These are phyloP conservation scores for Suhomyces sp. DNA, from an alignment of 805 yeast genomes.

Conservation along the genomic window DNA sequence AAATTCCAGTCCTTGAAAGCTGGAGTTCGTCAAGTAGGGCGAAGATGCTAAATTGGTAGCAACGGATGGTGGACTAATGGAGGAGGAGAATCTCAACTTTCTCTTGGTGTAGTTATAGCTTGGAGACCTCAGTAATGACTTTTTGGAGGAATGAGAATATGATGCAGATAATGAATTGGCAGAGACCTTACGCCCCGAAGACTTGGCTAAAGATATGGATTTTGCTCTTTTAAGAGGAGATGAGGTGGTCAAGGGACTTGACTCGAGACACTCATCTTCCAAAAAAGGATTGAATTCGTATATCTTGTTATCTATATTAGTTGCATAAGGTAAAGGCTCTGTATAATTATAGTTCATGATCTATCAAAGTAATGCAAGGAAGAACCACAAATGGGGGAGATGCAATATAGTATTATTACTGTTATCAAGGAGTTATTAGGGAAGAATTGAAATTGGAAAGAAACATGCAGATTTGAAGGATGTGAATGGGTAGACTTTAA, in stretches of 20 bases:
- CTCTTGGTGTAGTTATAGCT: constrained; percentile 6
- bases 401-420: not conserved
- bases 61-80: constrained; percentile 5
- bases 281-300: constrained; percentile 21
- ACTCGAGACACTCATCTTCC: constrained; percentile 4
- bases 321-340: constrained; percentile 24
- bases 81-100: constrained; percentile 4
- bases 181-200: constrained; percentile 1
- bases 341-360: constrained; percentile 18
- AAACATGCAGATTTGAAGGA: constrained; percentile 2
- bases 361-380: constrained; percentile 6
- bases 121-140: constrained; percentile 1
- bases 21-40: not conserved
- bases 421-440: constrained; percentile 1
- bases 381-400: not conserved
- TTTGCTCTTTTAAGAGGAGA: constrained; percentile 16
- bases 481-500: no score
- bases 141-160: not conserved
- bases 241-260: constrained; percentile 1
- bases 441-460: constrained; percentile 4
- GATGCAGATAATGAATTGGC: constrained; percentile 7
- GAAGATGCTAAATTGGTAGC: no score
- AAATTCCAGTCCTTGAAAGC: constrained; percentile 12
- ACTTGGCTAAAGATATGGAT: constrained; percentile 6
- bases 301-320: constrained; percentile 18